Percentiles rank a stretch among this genome's conserved stretches.
Conservation (phyloP, 495 filamentous ascomycete species). For the Podospora pseudocomata region DNA sequence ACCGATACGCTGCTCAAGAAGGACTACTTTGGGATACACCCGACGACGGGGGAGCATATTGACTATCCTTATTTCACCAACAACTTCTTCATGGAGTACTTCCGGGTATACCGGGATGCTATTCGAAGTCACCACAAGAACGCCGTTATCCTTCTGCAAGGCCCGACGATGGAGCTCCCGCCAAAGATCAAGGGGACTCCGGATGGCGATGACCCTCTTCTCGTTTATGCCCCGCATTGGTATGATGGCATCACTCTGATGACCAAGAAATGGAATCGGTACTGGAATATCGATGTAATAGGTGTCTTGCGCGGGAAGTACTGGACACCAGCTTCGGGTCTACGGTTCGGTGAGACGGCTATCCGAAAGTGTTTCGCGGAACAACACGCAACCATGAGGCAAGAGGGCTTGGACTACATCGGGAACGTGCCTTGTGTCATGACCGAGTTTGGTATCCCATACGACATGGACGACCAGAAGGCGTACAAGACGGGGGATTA, state of each 20-base stretch:
- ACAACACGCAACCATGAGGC: slow-evolving; percentile 79
- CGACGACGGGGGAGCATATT: slow-evolving; percentile 63
- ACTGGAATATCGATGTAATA: slow-evolving; percentile 95
- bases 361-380: slow-evolving; percentile 93
- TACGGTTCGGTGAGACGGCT: slow-evolving; percentile 90
- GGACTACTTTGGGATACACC: slow-evolving; percentile 82
- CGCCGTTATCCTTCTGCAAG: slow-evolving; percentile 86
- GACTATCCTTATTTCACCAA: slow-evolving; percentile 85
- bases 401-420: slow-evolving; percentile 88
- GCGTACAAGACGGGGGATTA: slow-evolving; percentile 98
- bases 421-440: slow-evolving; percentile 86
- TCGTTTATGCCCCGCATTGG: slow-evolving; percentile 92
- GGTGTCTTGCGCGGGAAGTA: slow-evolving; percentile 89
- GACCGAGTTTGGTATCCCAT: slow-evolving; percentile 95
- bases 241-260: slow-evolving; percentile 96
- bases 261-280: slow-evolving; percentile 97
- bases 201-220: slow-evolving; percentile 76
- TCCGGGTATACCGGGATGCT: slow-evolving; percentile 67
- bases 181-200: slow-evolving; percentile 80
- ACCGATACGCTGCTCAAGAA: slow-evolving; percentile 74
- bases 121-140: slow-evolving; percentile 72
- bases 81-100: slow-evolving; percentile 82
- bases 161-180: slow-evolving; percentile 86
- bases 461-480: slow-evolving; percentile 95
- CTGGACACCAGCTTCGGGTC: slow-evolving; percentile 77